Evolutionary conservation across 345 rosid genomes (phyloP).

Genomic region (Gossypium australe): DNA sequence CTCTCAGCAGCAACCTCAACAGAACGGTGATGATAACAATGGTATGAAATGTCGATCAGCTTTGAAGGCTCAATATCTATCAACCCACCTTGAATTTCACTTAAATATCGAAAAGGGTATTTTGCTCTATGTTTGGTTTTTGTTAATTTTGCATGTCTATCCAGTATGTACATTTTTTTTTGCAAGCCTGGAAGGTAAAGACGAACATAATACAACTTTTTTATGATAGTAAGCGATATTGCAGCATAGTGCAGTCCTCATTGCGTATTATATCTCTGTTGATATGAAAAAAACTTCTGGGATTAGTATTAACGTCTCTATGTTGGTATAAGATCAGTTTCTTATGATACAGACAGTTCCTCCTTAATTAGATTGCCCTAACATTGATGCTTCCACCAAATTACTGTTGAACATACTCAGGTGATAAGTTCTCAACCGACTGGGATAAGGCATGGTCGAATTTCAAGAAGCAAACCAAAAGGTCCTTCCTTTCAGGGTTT

Average conservation of each 20-base stretch:
- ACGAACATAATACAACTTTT: not conserved
- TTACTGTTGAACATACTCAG: slow-evolving; percentile 29
- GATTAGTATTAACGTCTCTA: not conserved
- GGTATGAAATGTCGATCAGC: slow-evolving; percentile 8
- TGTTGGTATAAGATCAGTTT: not conserved
- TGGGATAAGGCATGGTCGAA: slow-evolving; percentile 95
- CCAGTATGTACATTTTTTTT: not conserved
- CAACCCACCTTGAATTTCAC: not conserved
- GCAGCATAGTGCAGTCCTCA: not conserved
- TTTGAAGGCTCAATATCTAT: not conserved
- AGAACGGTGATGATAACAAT: slow-evolving; percentile 31
- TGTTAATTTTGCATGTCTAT: not conserved
- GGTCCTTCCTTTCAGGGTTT: slow-evolving; percentile 53
- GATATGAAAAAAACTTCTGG: not conserved
- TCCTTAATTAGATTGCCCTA: not conserved
- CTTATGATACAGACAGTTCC: not conserved
- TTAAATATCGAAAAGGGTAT: not conserved
- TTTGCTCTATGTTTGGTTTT: not conserved
- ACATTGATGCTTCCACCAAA: not conserved
- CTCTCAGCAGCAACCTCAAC: slow-evolving; percentile 29
- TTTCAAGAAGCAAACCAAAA: slow-evolving; percentile 80
- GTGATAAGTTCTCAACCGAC: slow-evolving; percentile 64
- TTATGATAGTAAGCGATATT: not conserved
- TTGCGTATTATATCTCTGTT: not conserved
- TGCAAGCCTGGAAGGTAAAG: not conserved